Conservation (phyloP, 108 stramenopile species). For the Conticribra guillardii region DNA sequence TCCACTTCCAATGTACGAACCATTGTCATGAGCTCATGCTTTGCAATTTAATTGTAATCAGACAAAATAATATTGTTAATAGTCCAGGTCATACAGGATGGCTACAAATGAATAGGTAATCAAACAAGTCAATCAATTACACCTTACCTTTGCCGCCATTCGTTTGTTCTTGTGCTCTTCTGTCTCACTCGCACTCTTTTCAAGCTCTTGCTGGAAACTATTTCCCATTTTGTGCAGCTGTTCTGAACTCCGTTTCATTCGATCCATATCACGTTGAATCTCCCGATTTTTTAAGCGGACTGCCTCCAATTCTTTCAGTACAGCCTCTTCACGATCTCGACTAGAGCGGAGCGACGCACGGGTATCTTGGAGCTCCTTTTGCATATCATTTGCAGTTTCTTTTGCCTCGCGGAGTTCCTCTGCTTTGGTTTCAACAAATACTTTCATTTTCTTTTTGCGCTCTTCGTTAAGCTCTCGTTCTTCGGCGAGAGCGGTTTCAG, state of each 20-base stretch:
- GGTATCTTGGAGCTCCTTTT: conserved; percentile 73
- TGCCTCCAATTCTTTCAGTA: conserved; percentile 69
- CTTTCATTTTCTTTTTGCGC: conserved; percentile 85
- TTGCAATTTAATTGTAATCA: too few relatives aligned
- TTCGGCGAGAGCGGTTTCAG: conserved; percentile 67
- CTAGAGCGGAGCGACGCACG: conserved; percentile 60
- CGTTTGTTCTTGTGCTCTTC: conserved; percentile 89
- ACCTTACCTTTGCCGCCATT: conserved; percentile 37
- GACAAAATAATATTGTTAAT: too few relatives aligned
- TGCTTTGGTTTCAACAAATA: conserved; percentile 82
- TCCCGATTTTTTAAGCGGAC: conserved; percentile 79
- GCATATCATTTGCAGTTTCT: conserved; percentile 60
- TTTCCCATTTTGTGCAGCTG: conserved; percentile 77
- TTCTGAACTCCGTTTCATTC: conserved; percentile 79
- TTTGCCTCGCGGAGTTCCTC: conserved; percentile 83
- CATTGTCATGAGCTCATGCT: conserved; percentile 88
- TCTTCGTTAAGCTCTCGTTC: conserved; percentile 82
- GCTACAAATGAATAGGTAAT: too few relatives aligned
- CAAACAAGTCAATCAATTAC: not conserved
- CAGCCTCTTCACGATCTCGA: conserved; percentile 60
- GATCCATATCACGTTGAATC: conserved; percentile 77
- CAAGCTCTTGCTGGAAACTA: conserved; percentile 73
- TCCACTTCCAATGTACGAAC: conserved; percentile 77
- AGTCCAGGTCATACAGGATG: too few relatives aligned
- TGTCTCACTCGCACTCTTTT: conserved; percentile 75